These are phyloP conservation scores for Hermanozyma aechmeae DNA, from an alignment of 805 yeast species.

Conservation along the genomic window DNA sequence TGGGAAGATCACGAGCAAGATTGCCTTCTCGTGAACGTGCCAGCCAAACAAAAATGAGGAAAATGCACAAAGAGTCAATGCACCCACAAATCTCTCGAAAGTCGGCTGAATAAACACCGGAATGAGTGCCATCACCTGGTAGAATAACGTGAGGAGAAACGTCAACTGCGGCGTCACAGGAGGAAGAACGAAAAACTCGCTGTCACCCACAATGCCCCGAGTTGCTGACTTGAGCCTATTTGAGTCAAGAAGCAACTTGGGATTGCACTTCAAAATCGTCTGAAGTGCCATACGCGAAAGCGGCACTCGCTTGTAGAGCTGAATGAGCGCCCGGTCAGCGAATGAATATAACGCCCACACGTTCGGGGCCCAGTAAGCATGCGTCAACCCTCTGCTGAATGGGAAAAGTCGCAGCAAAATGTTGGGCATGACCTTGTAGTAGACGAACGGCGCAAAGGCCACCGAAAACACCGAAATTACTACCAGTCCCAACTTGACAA, in stretches of 20 bases:
- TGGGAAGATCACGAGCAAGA: conserved; percentile 83
- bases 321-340: conserved; percentile 59
- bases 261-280: conserved; percentile 35
- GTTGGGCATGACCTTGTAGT: conserved; percentile 52
- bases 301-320: conserved; percentile 29
- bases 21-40: conserved; percentile 98
- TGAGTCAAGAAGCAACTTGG: conserved; percentile 26
- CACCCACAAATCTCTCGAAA: conserved; percentile 71
- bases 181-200: conserved; percentile 72
- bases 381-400: conserved; percentile 89
- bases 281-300: conserved; percentile 19
- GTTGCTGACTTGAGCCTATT: conserved; percentile 36
- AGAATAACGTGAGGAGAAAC: conserved; percentile 71
- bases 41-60: conserved; percentile 92
- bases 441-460: conserved; percentile 75
- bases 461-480: conserved; percentile 52
- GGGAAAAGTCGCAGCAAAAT: conserved; percentile 74
- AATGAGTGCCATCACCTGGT: conserved; percentile 67
- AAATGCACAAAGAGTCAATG: conserved; percentile 81
- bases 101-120: conserved; percentile 67
- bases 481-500: conserved; percentile 51
- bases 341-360: conserved; percentile 93
- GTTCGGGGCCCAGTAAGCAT: conserved; percentile 99
- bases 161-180: conserved; percentile 71
- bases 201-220: conserved; percentile 88